Evolutionary conservation across 148 eudicot genomes (phyloP), one percentile per base, ranked within the genome.

Genomic region (Camellia sinensis): DNA sequence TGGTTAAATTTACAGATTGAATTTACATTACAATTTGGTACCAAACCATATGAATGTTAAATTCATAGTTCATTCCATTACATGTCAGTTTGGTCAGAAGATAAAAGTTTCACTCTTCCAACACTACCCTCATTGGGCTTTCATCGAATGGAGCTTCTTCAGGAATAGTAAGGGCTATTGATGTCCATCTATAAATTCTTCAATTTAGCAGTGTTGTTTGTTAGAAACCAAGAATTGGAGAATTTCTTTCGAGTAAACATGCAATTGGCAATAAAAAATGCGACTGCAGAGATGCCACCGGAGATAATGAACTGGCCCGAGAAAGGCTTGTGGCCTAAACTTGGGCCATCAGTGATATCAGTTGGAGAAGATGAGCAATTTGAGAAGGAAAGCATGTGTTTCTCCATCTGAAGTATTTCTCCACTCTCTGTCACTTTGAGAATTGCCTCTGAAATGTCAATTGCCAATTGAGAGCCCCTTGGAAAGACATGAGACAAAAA

Each of bases 391-490:
- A 83, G 79, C 79, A 83, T 78, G 5, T 79, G 73, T 59, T 57
- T 69, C 67, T 83, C 85, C 63, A 83, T 18, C 3, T 79, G 37
- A n/a, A n/a, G 18, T 14, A 83, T 79, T 64, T 78, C 69, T 74
- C 85, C 79, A 43, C 61, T 83, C 60, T 83, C 65, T n/a, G 74
- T 67, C 22, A 74, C 76, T 64, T 78, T 63, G 7, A 82, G 68
- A 60, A 78, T 67, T 40, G 84, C 84, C 63, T 66, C 74, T 43
- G 84, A 82, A 22, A 82, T 78, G 59, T 82, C 84, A 8, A 45
- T 45, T 54, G 71, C 81, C 77, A 82, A 66, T 40, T 66, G 76
- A 37, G 81, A 78, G 14, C 81, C 81, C 73, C 74, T 82, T 15
- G 63, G 81, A 73, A 82, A 82, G 19, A 73, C 80, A 80, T 81